Evolutionary conservation across 495 filamentous ascomycete genomes (phyloP).

Genomic region (Penicillium roqueforti): DNA sequence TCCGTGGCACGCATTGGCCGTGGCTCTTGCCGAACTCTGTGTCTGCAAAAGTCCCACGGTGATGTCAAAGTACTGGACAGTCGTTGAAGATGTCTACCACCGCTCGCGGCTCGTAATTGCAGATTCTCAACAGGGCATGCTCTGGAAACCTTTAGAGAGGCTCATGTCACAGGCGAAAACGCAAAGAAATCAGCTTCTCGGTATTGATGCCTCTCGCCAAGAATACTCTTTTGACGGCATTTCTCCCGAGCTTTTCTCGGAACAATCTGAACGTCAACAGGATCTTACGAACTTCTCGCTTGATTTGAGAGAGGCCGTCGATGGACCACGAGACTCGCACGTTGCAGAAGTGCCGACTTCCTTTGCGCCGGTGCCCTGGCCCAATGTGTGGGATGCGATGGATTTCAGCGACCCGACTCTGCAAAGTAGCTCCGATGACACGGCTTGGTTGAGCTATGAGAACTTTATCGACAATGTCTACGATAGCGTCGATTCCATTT

Average conservation of each 20-base stretch:
- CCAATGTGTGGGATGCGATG: conserved; percentile 33
- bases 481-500: conserved; percentile 23
- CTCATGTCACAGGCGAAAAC: conserved; percentile 48
- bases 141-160: conserved; percentile 70
- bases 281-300: background rate
- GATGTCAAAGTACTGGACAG: conserved; percentile 69
- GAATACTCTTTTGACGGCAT: background rate
- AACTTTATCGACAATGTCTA: conserved; percentile 35
- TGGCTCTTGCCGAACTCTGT: conserved; percentile 65
- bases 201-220: background rate
- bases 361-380: conserved; percentile 20
- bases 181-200: conserved; percentile 21
- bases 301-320: background rate
- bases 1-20: conserved; percentile 46
- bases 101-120: conserved; percentile 47
- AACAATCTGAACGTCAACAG: background rate
- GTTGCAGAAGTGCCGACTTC: background rate
- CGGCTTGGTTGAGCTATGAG: conserved; percentile 33
- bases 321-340: background rate
- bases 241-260: background rate
- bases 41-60: conserved; percentile 56
- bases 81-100: conserved; percentile 57
- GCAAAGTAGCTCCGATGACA: conserved; percentile 12
- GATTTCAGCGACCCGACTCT: conserved; percentile 15
- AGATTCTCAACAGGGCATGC: conserved; percentile 52